Percentiles rank a stretch among this genome's conserved stretches.
Conservation (phyloP, 2,329 filamentous ascomycete species). For the Penicillium sp. region DNA sequence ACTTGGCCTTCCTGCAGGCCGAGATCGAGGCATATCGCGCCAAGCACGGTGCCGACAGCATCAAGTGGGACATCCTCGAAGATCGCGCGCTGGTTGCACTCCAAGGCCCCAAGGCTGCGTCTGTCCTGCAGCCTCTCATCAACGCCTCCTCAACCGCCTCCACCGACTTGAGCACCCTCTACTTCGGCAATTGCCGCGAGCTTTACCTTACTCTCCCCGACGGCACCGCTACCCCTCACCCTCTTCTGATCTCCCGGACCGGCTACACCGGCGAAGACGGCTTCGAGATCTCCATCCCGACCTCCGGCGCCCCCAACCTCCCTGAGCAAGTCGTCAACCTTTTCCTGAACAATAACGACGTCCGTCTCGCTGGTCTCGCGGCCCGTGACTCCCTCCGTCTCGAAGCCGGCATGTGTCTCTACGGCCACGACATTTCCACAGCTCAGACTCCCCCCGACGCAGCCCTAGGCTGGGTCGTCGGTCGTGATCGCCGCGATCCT, state of each 20-base stretch:
- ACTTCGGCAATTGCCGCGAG: slow-evolving; percentile 75
- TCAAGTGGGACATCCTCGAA: slow-evolving; percentile 68
- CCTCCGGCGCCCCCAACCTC: slow-evolving; percentile 54
- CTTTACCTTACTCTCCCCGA: slow-evolving; percentile 61
- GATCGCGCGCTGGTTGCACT: slow-evolving; percentile 79
- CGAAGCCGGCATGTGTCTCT: slow-evolving; percentile 98
- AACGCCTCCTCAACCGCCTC: slow-evolving; percentile 45
- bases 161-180: slow-evolving; percentile 63
- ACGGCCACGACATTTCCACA: slow-evolving; percentile 95
- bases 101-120: slow-evolving; percentile 76
- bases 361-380: slow-evolving; percentile 83
- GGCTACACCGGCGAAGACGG: slow-evolving; percentile 98
- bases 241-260: slow-evolving; percentile 75
- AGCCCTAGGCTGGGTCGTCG: slow-evolving; percentile 75
- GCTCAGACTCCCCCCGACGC: slow-evolving; percentile 67
- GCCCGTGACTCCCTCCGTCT: slow-evolving; percentile 88
- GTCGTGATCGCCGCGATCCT: slow-evolving; percentile 66
- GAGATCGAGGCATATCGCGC: slow-evolving; percentile 64
- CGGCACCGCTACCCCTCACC: slow-evolving; percentile 50
- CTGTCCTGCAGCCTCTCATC: slow-evolving; percentile 66
- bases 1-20: slow-evolving; percentile 70
- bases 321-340: slow-evolving; percentile 60
- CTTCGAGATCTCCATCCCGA: slow-evolving; percentile 88
- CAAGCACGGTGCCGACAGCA: slow-evolving; percentile 52
- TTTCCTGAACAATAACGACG: slow-evolving; percentile 63